phyloP scores from a whole-genome alignment of 805 yeast species.

The Schizosaccharomyces osmophilus region DNA sequence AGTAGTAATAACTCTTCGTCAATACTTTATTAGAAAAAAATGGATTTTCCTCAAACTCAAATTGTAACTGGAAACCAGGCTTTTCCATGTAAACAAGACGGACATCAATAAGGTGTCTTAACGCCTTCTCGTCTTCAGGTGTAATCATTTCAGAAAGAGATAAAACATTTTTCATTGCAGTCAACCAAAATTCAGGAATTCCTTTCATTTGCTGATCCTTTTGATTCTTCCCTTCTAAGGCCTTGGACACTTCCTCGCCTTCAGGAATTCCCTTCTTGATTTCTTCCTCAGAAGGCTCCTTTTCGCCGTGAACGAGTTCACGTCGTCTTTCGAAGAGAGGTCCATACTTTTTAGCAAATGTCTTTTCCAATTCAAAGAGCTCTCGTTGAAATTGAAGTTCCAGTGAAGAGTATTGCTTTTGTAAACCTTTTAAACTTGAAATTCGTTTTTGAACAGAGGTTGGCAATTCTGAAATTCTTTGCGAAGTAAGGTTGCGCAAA shows the following conservation, averaged over 20 bases:
- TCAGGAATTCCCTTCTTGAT: slow-evolving; percentile 13
- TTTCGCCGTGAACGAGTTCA: slow-evolving; percentile 42
- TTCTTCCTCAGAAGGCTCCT: slow-evolving; percentile 63
- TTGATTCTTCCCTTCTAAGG: slow-evolving; percentile 14
- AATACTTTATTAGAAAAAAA: slow-evolving; percentile 50
- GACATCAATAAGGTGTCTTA: slow-evolving; percentile 43
- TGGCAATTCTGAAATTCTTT: slow-evolving; percentile 61
- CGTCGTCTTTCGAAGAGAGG: slow-evolving; percentile 58
- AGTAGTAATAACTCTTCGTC: slow-evolving; percentile 76
- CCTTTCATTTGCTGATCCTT: slow-evolving; percentile 34
- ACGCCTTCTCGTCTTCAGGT: slow-evolving; percentile 72
- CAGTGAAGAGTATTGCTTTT: slow-evolving; percentile 50
- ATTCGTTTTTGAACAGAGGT: slow-evolving; percentile 49
- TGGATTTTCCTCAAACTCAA: slow-evolving; percentile 54
- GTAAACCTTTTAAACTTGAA: slow-evolving; percentile 58
- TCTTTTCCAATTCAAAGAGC: slow-evolving; percentile 62
- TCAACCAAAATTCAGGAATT: slow-evolving; percentile 88
- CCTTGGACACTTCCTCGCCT: not conserved
- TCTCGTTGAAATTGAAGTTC: slow-evolving; percentile 85
- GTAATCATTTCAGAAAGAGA: slow-evolving; percentile 64
- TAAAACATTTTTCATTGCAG: slow-evolving; percentile 71
- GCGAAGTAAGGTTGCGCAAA: slow-evolving; percentile 64
- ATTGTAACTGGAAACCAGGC: slow-evolving; percentile 76
- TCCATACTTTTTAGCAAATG: slow-evolving; percentile 42
- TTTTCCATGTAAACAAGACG: slow-evolving; percentile 37